Conservation (phyloP, 2,329 filamentous ascomycete species). For the Talaromyces sp. region DNA sequence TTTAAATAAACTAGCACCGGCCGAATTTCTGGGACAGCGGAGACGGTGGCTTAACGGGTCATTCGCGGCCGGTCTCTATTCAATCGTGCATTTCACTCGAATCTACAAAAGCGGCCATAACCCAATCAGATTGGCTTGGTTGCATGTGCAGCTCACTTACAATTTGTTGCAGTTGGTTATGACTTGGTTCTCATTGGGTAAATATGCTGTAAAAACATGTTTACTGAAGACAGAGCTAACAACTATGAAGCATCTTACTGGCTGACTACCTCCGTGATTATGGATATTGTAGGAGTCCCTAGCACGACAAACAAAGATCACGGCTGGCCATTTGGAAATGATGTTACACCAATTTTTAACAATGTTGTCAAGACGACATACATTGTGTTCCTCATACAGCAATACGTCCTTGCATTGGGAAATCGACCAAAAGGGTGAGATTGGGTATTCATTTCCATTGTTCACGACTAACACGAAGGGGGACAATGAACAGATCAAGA, state of each 20-base stretch:
- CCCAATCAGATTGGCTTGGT: background rate
- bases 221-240: conserved; percentile 11
- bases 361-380: conserved; percentile 1
- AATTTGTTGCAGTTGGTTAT: conserved; percentile 3
- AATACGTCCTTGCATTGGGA: conserved; percentile 2
- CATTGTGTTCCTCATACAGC: background rate
- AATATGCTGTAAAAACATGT: too few relatives aligned
- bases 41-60: conserved; percentile 5
- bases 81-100: conserved; percentile 2
- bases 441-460: too few relatives aligned
- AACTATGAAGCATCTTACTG: conserved; percentile 78
- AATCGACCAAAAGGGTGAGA: conserved; percentile 9
- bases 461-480: background rate
- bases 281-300: conserved; percentile 84
- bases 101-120: conserved; percentile 10
- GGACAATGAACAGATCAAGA: background rate
- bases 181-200: conserved; percentile 10
- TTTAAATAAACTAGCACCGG: background rate
- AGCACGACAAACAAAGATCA: conserved; percentile 55
- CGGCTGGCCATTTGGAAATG: conserved; percentile 86
- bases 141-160: conserved; percentile 7
- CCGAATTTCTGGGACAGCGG: conserved; percentile 2
- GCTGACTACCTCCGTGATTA: conserved; percentile 93
- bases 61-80: conserved; percentile 6
- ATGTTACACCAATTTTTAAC: conserved; percentile 51